Conservation (phyloP, 208 protist species). For the Tritrichomonas musculus region DNA sequence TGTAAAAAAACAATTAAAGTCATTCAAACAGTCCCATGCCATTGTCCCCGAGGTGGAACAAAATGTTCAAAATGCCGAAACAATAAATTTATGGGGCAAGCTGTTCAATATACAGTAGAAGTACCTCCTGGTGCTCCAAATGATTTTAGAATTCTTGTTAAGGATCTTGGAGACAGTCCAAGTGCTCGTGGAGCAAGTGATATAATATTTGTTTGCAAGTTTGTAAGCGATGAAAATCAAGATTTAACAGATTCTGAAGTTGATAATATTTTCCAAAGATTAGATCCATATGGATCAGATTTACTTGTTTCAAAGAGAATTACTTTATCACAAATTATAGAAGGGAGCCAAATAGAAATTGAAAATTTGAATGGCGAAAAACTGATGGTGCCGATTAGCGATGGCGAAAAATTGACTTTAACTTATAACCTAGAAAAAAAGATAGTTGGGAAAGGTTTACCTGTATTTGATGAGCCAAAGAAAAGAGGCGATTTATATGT, state of each 20-base stretch:
- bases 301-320: neutral
- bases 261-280: no score
- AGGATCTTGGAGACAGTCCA: neutral
- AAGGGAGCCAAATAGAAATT: neutral
- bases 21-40: conserved; percentile 10
- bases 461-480: neutral
- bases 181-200: neutral
- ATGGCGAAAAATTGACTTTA: no score
- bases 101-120: neutral
- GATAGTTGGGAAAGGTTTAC: neutral
- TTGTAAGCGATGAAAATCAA: neutral
- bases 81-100: neutral
- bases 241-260: no score
- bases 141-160: neutral
- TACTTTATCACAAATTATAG: neutral
- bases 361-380: conserved; percentile 5
- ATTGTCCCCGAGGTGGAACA: neutral
- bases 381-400: no score
- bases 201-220: neutral
- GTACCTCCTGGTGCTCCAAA: neutral
- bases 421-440: neutral
- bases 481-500: neutral
- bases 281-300: neutral
- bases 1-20: neutral
- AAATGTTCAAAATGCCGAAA: neutral